Evolutionary conservation across 805 yeast genomes (phyloP).

Genomic region (Metschnikowia colocasiae): DNA sequence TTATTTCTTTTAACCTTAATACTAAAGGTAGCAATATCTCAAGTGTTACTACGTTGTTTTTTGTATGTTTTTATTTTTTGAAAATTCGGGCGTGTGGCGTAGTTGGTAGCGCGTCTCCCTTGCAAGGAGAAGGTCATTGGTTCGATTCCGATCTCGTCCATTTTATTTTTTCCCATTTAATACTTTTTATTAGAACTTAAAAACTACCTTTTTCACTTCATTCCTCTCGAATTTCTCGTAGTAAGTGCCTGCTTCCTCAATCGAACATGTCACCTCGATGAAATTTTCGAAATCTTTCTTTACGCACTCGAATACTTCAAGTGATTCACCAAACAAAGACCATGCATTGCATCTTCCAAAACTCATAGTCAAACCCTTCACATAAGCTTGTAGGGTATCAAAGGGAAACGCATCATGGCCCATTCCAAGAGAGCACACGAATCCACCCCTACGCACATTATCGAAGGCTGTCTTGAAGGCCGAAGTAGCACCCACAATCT

Average conservation of each 20-base stretch:
- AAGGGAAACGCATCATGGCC: constrained; percentile 57
- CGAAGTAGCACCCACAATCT: constrained; percentile 53
- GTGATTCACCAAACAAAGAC: constrained; percentile 51
- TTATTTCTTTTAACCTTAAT: no score
- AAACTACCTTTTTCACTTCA: constrained; percentile 53
- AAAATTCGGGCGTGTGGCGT: constrained; percentile 65
- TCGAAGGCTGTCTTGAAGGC: constrained; percentile 53
- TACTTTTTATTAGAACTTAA: constrained; percentile 22
- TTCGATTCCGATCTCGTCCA: constrained; percentile 13
- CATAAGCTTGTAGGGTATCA: constrained; percentile 53
- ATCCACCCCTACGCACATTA: constrained; percentile 54
- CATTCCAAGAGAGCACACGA: constrained; percentile 57
- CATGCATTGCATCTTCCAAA: constrained; percentile 65
- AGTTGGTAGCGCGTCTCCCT: constrained; percentile 81
- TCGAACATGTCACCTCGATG: constrained; percentile 44
- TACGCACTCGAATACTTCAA: constrained; percentile 43
- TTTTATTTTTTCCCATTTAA: constrained; percentile 4
- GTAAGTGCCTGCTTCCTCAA: constrained; percentile 45
- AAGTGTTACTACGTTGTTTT: no score
- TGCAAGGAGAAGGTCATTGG: constrained; percentile 64
- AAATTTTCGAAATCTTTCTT: constrained; percentile 46
- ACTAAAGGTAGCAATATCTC: no score
- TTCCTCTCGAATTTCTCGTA: constrained; percentile 52
- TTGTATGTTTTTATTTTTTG: no score
- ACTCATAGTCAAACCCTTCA: constrained; percentile 52